A percentile compares a stretch with the other conserved stretches of the same genome.
Conservation (phyloP, 2,329 filamentous ascomycete species). For the Pleoardoris graminearum region DNA sequence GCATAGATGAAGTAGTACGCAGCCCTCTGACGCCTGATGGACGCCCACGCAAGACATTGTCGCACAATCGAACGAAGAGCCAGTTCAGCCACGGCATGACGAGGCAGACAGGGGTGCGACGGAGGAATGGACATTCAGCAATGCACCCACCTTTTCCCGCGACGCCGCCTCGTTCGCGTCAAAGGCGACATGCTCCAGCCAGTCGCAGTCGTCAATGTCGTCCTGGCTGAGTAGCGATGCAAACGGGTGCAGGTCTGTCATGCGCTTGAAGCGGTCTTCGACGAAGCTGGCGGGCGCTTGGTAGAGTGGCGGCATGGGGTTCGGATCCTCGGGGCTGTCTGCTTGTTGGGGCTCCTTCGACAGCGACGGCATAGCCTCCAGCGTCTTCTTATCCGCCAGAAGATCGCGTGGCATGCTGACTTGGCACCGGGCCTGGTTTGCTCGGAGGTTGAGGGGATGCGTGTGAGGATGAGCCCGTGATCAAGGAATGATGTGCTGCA, state of each 20-base stretch:
- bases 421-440: conserved; percentile 1
- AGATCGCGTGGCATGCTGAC: conserved; percentile 51
- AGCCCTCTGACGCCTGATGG: conserved; percentile 14
- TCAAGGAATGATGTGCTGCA: neutral
- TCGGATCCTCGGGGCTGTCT: conserved; percentile 21
- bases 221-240: conserved; percentile 71
- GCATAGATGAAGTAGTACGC: neutral
- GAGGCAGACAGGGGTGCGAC: conserved; percentile 4
- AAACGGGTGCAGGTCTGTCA: conserved; percentile 69
- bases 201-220: conserved; percentile 65
- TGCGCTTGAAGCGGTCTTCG: conserved; percentile 35
- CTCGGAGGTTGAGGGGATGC: neutral
- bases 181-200: conserved; percentile 62
- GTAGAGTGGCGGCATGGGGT: conserved; percentile 27
- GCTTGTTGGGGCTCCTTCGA: conserved; percentile 34
- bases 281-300: conserved; percentile 23
- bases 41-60: conserved; percentile 18
- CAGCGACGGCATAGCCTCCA: conserved; percentile 44
- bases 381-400: conserved; percentile 40
- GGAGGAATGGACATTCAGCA: conserved; percentile 4
- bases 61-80: conserved; percentile 3
- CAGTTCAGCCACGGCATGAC: neutral
- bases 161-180: conserved; percentile 61
- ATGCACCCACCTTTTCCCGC: conserved; percentile 60
- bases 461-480: conserved; percentile 5